Conservation (phyloP, 2,329 filamentous ascomycete species). For the Fusarium humuli region DNA sequence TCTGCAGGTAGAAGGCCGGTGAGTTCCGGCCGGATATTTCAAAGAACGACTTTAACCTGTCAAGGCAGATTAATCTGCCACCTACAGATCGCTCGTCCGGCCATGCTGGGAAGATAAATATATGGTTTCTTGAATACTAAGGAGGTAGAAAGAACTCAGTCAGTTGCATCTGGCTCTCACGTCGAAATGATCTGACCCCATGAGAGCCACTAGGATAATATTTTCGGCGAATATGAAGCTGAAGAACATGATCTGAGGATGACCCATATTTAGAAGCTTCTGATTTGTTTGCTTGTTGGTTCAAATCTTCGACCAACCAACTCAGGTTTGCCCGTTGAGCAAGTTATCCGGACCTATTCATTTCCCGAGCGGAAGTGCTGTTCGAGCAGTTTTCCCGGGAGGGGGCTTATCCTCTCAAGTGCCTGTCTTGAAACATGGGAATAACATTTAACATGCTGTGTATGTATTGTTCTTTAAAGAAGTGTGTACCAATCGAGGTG, state of each 20-base stretch:
- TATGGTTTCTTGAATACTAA: neutral
- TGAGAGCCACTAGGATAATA: neutral
- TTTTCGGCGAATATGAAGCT: neutral
- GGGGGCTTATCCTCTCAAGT: constrained; percentile 8
- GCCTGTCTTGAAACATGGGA: constrained; percentile 15
- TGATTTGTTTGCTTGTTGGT: constrained; percentile 9
- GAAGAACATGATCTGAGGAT: neutral
- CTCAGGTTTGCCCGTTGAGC: constrained; percentile 1
- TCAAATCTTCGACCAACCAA: neutral
- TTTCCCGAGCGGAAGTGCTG: neutral
- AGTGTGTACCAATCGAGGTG: neutral
- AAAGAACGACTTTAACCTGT: neutral
- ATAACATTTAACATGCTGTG: constrained; percentile 1
- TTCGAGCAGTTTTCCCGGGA: constrained; percentile 5
- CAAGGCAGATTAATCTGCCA: neutral
- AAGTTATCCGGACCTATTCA: constrained; percentile 1
- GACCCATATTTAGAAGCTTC: constrained; percentile 4
- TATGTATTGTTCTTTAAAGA: constrained; percentile 17
- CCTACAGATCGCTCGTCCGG: neutral
- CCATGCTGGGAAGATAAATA: neutral
- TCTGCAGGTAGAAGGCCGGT: neutral
- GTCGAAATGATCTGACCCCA: neutral
- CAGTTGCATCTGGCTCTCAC: neutral
- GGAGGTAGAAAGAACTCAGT: neutral
- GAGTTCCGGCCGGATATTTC: neutral